Percentiles rank a stretch among this genome's conserved stretches.
Conservation (phyloP, 129 eudicot species). For the Silybum marianum region DNA sequence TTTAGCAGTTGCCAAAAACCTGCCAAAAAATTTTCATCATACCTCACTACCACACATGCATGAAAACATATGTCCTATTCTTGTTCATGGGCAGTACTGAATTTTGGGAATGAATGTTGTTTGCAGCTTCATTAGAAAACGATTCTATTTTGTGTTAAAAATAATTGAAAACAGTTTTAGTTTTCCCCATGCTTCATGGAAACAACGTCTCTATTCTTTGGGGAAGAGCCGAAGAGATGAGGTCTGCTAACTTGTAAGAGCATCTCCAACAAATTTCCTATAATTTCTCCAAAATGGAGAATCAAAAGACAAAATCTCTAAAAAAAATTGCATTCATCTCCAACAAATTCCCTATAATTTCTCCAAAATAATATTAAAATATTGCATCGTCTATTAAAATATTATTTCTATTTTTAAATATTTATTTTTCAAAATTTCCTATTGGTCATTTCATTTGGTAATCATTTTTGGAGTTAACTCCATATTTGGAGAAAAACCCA, state of each 20-base stretch:
- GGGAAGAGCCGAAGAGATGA: not conserved
- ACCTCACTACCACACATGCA: not conserved
- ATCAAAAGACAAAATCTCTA: no score
- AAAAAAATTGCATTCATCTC: no score
- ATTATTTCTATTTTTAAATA: no score
- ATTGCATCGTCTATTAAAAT: no score
- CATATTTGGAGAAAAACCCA: no score
- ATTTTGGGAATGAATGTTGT: not conserved
- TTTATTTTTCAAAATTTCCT: no score
- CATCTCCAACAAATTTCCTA: no score
- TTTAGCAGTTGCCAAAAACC: not conserved
- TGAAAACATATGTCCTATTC: constrained; percentile 1
- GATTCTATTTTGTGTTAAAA: not conserved
- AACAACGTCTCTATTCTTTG: not conserved
- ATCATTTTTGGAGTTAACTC: no score
- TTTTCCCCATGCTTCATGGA: not conserved
- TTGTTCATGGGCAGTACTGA: not conserved
- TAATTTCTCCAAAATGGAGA: no score
- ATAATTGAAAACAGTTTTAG: not conserved
- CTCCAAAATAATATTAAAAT: no score
- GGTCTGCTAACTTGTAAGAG: not conserved
- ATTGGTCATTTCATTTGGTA: no score
- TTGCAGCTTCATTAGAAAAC: not conserved
- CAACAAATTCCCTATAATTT: no score
- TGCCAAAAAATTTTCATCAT: not conserved